Percentiles rank a stretch among this genome's conserved stretches.
These are phyloP conservation scores for Moniliophthora roreri DNA, from an alignment of 1,284 basidiomycete genomes.

Conservation along the genomic window DNA sequence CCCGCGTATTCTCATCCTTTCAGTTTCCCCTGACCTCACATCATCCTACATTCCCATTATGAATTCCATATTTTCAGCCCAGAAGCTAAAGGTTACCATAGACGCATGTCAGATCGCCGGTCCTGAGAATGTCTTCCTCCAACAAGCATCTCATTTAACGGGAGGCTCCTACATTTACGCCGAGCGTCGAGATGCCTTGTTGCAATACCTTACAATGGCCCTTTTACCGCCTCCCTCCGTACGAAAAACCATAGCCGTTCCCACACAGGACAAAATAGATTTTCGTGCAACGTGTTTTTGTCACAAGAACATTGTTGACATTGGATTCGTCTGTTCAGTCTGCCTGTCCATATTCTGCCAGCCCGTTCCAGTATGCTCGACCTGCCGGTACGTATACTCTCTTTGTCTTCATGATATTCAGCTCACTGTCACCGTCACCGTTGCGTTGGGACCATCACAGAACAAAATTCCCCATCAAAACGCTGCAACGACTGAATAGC, in stretches of 20 bases:
- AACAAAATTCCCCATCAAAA: no score
- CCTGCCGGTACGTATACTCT: slow-evolving; percentile 55
- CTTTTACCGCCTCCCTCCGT: slow-evolving; percentile 86
- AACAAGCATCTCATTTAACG: slow-evolving; percentile 96
- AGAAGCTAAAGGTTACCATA: slow-evolving; percentile 96
- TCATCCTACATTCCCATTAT: slow-evolving; percentile 95
- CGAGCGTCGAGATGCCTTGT: slow-evolving; percentile 75
- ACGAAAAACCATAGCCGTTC: slow-evolving; percentile 78
- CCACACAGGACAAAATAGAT: slow-evolving; percentile 93
- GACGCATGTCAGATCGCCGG: slow-evolving; percentile 95
- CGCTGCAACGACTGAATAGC: no score
- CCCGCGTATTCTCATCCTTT: slow-evolving; percentile 88
- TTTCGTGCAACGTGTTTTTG: slow-evolving; percentile 99
- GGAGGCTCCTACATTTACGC: slow-evolving; percentile 91
- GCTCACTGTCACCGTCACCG: no score
- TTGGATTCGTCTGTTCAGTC: slow-evolving; percentile 97
- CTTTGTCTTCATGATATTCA: no score
- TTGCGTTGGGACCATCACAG: no score
- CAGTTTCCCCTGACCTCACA: slow-evolving; percentile 87
- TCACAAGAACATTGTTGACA: slow-evolving; percentile 94
- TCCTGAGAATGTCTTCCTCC: slow-evolving; percentile 91
- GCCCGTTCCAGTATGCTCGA: slow-evolving; percentile 90
- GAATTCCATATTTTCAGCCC: slow-evolving; percentile 99
- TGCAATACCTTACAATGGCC: slow-evolving; percentile 90
- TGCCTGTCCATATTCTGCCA: slow-evolving; percentile 94